phyloP scores from a whole-genome alignment of 2,329 filamentous ascomycete genomes.

The Gaeumannomyces tritici region DNA sequence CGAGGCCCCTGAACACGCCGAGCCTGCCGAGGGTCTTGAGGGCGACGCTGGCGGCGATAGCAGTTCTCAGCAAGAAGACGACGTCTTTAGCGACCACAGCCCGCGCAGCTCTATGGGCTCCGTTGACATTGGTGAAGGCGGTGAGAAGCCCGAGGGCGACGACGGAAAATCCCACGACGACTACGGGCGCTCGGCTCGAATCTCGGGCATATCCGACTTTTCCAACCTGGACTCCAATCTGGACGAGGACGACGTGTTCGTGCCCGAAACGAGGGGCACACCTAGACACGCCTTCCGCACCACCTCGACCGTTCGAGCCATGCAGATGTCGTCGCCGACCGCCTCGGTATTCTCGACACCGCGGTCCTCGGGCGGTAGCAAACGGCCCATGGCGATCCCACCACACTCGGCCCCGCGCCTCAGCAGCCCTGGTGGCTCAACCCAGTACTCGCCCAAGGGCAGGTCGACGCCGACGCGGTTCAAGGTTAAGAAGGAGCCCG shows the following conservation, averaged over 20 bases:
- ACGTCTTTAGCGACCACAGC: slow-evolving; percentile 50
- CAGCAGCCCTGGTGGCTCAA: slow-evolving; percentile 41
- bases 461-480: slow-evolving; percentile 46
- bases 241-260: slow-evolving; percentile 28
- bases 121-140: slow-evolving; percentile 17
- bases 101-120: slow-evolving; percentile 48
- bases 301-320: slow-evolving; percentile 57
- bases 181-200: slow-evolving; percentile 26
- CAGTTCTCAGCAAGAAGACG: slow-evolving; percentile 44
- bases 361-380: slow-evolving; percentile 32
- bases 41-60: slow-evolving; percentile 29
- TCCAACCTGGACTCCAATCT: slow-evolving; percentile 42
- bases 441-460: slow-evolving; percentile 46
- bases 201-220: slow-evolving; percentile 42
- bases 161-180: slow-evolving; percentile 7
- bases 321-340: slow-evolving; percentile 63
- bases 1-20: slow-evolving; percentile 10
- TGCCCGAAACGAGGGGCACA: slow-evolving; percentile 46
- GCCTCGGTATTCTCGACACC: slow-evolving; percentile 40
- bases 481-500: slow-evolving; percentile 39
- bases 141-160: slow-evolving; percentile 5
- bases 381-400: slow-evolving; percentile 21
- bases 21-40: slow-evolving; percentile 7
- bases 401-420: slow-evolving; percentile 34
- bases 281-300: slow-evolving; percentile 58